Percentiles rank a stretch among this genome's conserved stretches.
phyloP scores from a whole-genome alignment of 805 yeast species.

The Metschnikowia borealis region DNA sequence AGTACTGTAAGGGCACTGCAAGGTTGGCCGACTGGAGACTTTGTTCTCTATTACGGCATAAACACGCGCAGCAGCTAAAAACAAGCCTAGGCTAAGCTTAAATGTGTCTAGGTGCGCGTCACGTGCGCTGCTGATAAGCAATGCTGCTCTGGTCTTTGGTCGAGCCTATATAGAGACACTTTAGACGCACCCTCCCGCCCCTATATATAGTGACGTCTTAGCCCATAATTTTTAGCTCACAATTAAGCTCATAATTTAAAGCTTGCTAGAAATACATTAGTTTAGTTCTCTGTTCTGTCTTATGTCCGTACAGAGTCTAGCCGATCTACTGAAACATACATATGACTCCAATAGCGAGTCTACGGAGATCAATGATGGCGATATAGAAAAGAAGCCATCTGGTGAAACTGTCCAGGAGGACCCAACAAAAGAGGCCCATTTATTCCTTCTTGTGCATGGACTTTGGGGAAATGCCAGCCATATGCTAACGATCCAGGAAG shows the following conservation, averaged over 20 bases:
- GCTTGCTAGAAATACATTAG: background rate
- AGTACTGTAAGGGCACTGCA: background rate
- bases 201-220: background rate
- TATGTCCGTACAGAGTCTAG: background rate
- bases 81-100: background rate
- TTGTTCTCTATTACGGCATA: background rate
- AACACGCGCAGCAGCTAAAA: background rate
- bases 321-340: background rate
- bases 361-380: background rate
- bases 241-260: background rate
- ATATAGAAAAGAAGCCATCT: background rate
- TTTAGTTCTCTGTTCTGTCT: background rate
- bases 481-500: constrained; percentile 55
- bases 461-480: constrained; percentile 78
- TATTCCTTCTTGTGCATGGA: constrained; percentile 40
- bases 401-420: background rate
- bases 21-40: background rate
- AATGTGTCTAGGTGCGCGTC: background rate
- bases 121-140: constrained; percentile 1
- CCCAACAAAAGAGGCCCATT: constrained; percentile 23
- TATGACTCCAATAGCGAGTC: background rate
- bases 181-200: background rate
- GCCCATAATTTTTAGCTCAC: too few species aligned
- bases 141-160: background rate
- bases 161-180: background rate